These are phyloP conservation scores for Solanum phureja DNA, from an alignment of 257 asterid species.

Conservation along the genomic window DNA sequence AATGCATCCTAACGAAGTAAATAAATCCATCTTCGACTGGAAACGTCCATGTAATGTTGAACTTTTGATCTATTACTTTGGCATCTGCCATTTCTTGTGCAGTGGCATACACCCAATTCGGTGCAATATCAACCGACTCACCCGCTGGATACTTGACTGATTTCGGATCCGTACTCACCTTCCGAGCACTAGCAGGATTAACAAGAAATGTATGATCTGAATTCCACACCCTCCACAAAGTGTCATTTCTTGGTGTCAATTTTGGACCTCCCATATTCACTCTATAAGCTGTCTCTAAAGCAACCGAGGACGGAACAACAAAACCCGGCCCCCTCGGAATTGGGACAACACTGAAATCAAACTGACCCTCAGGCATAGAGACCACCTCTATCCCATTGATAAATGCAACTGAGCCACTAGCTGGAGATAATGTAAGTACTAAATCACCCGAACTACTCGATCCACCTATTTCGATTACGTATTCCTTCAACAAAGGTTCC, in stretches of 20 bases:
- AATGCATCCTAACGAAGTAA: slow-evolving; percentile 27
- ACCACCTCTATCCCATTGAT: slow-evolving; percentile 26
- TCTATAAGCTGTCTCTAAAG: slow-evolving; percentile 21
- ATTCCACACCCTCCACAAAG: slow-evolving; percentile 25
- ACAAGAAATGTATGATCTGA: slow-evolving; percentile 22
- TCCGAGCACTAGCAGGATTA: slow-evolving; percentile 8
- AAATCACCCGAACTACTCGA: slow-evolving; percentile 6
- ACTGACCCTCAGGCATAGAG: slow-evolving; percentile 22
- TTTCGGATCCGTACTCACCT: slow-evolving; percentile 12
- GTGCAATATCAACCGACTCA: slow-evolving; percentile 21
- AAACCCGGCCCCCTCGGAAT: slow-evolving; percentile 9
- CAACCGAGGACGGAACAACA: slow-evolving; percentile 7
- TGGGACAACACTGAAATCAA: slow-evolving; percentile 10
- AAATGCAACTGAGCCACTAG: slow-evolving; percentile 20
- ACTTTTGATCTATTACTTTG: slow-evolving; percentile 17
- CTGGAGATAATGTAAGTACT: slow-evolving; percentile 17
- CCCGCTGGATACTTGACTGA: slow-evolving; percentile 14
- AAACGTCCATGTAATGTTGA: slow-evolving; percentile 23
- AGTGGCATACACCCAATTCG: slow-evolving; percentile 23
- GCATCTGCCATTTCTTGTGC: slow-evolving; percentile 33
- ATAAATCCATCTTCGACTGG: slow-evolving; percentile 10
- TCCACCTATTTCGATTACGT: slow-evolving; percentile 18
- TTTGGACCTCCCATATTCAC: slow-evolving; percentile 24
- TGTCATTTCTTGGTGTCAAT: slow-evolving; percentile 23
- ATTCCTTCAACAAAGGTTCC: slow-evolving; percentile 20